Base-by-base conservation (phyloP, 768 basidiomycete genomes). In the Saitozyma podzolica region DNA sequence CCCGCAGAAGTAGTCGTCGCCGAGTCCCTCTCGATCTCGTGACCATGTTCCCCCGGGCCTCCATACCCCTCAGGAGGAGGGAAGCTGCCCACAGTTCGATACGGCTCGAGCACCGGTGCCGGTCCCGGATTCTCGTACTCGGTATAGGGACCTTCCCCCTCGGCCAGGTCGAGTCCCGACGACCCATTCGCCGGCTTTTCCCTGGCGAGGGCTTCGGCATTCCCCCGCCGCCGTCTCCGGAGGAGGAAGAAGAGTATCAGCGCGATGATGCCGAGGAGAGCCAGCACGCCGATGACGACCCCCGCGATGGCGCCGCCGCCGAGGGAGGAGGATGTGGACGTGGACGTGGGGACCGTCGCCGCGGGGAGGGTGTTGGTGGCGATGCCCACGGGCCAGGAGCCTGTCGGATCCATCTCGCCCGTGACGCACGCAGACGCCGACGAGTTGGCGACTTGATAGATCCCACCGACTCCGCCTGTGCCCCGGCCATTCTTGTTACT, bases 261-360 rank as follows among this genome's bases (percentile, higher is more conserved):
- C 0, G 48, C 68, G 10, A 66, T 19, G 6, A 71, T 47, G 14
- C 59, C 69, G 2, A 70, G 39, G 14, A 49, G 20, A 11, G 54
- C 69, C 5, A 72, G 17, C 9, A 64, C 60, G 5, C 74, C 74
- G n/a, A 75, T 59, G 14, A 69, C 71, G 3, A 72, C 58, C 6
- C 74, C 74, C 3, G 74, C 74, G 13, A 75, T 75, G 3, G 65
- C 68, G 9, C 71, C 71, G 16, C 63, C 68, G 54, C 29, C 40
- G 9, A 55, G 11, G 16, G 40, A 14, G 4, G 53, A 20, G 8
- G 40, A 50, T 17, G 16, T 13, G 8, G 62, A 56, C 3, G 67
- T 53, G 16, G 56, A 16, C 49, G 58, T 60, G 17, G 62, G 50
- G 14, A 67, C 43, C 0, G 72, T 71, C 17, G 67, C 56, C 8